Evolutionary conservation across 179 eudicot species (phyloP).

Genomic region (Vitellaria paradoxa): DNA sequence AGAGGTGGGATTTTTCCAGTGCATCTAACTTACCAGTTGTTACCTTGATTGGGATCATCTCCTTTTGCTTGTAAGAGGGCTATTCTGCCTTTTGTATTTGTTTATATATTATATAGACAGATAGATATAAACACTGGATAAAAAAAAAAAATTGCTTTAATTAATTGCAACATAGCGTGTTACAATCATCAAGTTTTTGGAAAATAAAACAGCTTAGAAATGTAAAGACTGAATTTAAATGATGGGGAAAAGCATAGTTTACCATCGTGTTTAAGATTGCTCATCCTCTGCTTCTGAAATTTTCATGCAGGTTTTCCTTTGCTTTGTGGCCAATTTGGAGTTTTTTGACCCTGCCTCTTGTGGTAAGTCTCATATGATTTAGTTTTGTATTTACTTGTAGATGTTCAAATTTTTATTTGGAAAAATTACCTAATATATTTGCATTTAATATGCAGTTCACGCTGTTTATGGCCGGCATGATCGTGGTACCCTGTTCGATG

Average conservation of each 20-base stretch:
- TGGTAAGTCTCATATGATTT: slow-evolving; percentile 37
- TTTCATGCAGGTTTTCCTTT: slow-evolving; percentile 63
- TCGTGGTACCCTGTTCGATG: slow-evolving; percentile 62
- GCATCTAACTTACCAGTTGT: slow-evolving; percentile 65
- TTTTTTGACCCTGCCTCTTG: slow-evolving; percentile 84
- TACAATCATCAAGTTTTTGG: too few relatives aligned
- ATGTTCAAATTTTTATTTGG: slow-evolving; percentile 25
- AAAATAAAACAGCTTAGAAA: too few relatives aligned
- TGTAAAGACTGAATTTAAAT: too few relatives aligned
- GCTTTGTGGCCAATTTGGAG: slow-evolving; percentile 97
- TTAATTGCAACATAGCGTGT: too few relatives aligned
- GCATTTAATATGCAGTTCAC: slow-evolving; percentile 60
- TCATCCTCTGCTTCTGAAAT: not conserved
- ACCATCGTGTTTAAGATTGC: not conserved
- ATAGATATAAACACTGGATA: too few relatives aligned
- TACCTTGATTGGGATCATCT: slow-evolving; percentile 65
- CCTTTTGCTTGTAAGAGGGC: slow-evolving; percentile 76
- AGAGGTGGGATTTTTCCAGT: slow-evolving; percentile 68
- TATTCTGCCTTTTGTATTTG: not conserved
- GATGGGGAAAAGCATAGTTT: too few relatives aligned
- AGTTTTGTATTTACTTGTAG: slow-evolving; percentile 15
- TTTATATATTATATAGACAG: not conserved
- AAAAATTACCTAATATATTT: not conserved
- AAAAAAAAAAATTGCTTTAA: too few relatives aligned
- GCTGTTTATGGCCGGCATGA: slow-evolving; percentile 88